Evolutionary conservation across 192 early-diverging fungal genomes (phyloP).

Genomic region (Spizellomyces sp.): DNA sequence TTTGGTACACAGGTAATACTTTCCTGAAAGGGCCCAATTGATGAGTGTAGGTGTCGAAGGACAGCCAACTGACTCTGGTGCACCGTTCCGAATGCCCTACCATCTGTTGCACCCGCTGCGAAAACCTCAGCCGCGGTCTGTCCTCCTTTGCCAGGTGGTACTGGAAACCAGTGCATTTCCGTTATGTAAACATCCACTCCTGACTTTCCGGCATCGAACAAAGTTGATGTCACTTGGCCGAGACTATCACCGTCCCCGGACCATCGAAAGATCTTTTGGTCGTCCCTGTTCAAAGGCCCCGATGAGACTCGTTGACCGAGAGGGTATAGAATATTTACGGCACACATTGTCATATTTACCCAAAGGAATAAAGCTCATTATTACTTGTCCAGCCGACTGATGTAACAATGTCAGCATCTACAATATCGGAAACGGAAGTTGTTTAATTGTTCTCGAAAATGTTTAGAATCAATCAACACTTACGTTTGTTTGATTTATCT

Average conservation of each 20-base stretch:
- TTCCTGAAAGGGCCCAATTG: constrained; percentile 36
- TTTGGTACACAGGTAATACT: constrained; percentile 57
- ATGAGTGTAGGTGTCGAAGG: neutral
- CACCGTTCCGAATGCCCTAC: constrained; percentile 32
- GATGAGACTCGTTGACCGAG: neutral
- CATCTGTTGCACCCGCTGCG: constrained; percentile 57
- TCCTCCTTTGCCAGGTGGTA: constrained; percentile 44
- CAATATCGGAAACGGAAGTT: neutral
- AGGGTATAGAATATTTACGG: neutral
- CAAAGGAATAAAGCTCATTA: constrained; percentile 60
- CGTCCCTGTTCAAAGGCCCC: constrained; percentile 38
- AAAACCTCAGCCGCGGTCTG: constrained; percentile 45
- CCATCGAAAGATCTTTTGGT: constrained; percentile 53
- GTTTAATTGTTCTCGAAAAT: neutral
- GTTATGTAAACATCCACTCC: constrained; percentile 39
- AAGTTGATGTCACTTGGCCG: constrained; percentile 31
- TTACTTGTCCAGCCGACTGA: constrained; percentile 60
- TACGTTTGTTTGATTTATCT: constrained; percentile 35
- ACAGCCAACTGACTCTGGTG: neutral
- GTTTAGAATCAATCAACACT: neutral
- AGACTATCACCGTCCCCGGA: constrained; percentile 56
- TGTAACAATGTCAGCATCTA: constrained; percentile 55
- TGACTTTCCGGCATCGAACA: constrained; percentile 29
- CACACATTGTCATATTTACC: constrained; percentile 34
- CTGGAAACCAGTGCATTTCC: constrained; percentile 60